A percentile compares a stretch with the other conserved stretches of the same genome.
Evolutionary conservation across 306 rosid genomes (phyloP).

Genomic region (Amphicarpaea edgeworthii): DNA sequence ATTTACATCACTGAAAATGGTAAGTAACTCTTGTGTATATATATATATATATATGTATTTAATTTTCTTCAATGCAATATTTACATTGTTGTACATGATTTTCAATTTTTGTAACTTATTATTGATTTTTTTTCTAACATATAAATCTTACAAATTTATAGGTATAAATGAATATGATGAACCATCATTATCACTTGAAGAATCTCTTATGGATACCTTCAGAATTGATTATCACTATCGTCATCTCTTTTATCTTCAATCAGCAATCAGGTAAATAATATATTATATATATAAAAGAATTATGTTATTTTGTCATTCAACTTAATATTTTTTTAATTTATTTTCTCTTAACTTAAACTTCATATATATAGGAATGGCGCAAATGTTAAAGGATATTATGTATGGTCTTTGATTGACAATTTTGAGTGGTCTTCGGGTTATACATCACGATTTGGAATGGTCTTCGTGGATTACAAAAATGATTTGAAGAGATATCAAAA

Average conservation of each 20-base stretch:
- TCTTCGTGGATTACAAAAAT: conserved; percentile 52
- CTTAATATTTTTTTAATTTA: not conserved
- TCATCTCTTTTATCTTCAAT: conserved; percentile 57
- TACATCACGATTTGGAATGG: conserved; percentile 52
- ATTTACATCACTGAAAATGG: conserved; percentile 71
- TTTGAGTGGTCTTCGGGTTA: conserved; percentile 63
- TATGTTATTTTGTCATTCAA: not conserved
- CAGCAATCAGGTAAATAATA: conserved; percentile 55
- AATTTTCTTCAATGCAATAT: too few species aligned
- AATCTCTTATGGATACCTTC: conserved; percentile 52
- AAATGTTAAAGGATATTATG: conserved; percentile 64
- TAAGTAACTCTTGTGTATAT: conserved; percentile 5
- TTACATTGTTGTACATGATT: not conserved
- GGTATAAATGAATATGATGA: conserved; percentile 62
- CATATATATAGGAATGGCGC: conserved; percentile 42
- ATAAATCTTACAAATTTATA: too few species aligned
- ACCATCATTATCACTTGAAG: conserved; percentile 42
- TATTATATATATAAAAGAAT: not conserved
- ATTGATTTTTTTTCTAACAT: too few species aligned
- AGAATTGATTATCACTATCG: conserved; percentile 54
- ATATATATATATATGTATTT: not conserved
- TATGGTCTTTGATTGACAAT: conserved; percentile 67
- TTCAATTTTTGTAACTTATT: not conserved
- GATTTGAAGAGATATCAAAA: conserved; percentile 48
- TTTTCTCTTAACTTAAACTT: not conserved